Evolutionary conservation across 163 green algal genomes (phyloP), one percentile per base, ranked within the genome.

Genomic region (Scenedesmus sp.): DNA sequence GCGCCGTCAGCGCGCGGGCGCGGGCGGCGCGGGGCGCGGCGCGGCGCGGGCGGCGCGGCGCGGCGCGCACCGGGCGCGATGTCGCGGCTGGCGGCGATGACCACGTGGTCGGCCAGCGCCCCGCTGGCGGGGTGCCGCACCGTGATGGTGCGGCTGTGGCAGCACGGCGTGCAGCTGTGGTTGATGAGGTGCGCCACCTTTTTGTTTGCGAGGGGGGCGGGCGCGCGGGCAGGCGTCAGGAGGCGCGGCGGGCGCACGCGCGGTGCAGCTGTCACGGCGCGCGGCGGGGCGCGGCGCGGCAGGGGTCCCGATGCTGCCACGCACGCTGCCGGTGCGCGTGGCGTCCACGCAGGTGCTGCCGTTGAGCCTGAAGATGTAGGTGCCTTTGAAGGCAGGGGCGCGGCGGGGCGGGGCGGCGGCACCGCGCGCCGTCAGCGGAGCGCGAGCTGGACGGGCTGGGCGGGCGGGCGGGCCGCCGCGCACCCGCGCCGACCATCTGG

Each of bases 111-210:
- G 4, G 33, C 44, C 7, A 63, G 54, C 34, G 39, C 24, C 33
- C 80, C 77, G 0, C 65, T 77, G 28, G 26, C 29, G 5, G 67
- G 45, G 44, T 85, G 60, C 28, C 60, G 60, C 29, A 92, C 84
- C 17, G 66, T 89, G n/a, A 97, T 88, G 63, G 89, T 87, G 42
- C 91, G 86, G 57, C 84, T 94, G 84, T 90, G 91, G 89, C 93
- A 97, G 84, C 96, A 97, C 22, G 93, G 92, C 39, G 89, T 76
- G 81, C 92, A 97, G 58, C 84, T 93, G 87, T 97, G 92, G 87
- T 98, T 98, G 60, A 98, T 84, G 57, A 98, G 87, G 83, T 98
- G 93, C 9, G 93, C 93, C 64, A 97, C 88, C n/a, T n/a, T n/a
- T n/a, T n/a, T n/a, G n/a, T n/a, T n/a, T n/a, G n/a, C n/a, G n/a